Evolutionary conservation across 305 asterid species (phyloP).

Genomic region (Rubia balearica): DNA sequence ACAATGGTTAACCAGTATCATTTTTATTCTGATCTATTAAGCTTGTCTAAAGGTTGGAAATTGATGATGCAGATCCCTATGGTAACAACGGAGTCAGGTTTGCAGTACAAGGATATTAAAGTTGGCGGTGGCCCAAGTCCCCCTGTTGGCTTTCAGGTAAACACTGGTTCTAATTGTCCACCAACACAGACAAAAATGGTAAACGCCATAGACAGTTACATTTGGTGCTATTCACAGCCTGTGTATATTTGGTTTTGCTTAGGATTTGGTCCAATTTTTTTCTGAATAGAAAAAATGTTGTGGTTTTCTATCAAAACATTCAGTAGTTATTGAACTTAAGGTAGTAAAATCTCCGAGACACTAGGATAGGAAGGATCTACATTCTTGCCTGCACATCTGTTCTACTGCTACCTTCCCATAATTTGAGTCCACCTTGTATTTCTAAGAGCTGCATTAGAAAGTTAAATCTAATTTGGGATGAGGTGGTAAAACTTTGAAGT

Average conservation of each 20-base stretch:
- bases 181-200: background rate
- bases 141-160: slow-evolving; percentile 94
- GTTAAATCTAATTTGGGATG: background rate
- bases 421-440: background rate
- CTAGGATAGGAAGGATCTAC: background rate
- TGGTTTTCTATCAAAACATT: background rate
- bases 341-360: background rate
- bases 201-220: background rate
- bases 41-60: slow-evolving; percentile 3
- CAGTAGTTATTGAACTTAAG: background rate
- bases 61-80: slow-evolving; percentile 51
- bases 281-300: background rate
- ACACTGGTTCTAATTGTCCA: slow-evolving; percentile 3
- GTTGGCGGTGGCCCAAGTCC: slow-evolving; percentile 92
- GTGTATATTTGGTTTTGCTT: no score
- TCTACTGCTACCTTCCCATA: background rate
- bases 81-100: slow-evolving; percentile 86
- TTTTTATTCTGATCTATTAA: slow-evolving; percentile 6
- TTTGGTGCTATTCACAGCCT: no score
- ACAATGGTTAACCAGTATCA: background rate
- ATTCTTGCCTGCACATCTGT: background rate
- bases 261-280: background rate
- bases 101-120: slow-evolving; percentile 91
- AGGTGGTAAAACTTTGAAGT: background rate
- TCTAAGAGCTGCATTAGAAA: background rate